Conservation (phyloP, 495 filamentous ascomycete species). For the Aspergillus bridgeri region DNA sequence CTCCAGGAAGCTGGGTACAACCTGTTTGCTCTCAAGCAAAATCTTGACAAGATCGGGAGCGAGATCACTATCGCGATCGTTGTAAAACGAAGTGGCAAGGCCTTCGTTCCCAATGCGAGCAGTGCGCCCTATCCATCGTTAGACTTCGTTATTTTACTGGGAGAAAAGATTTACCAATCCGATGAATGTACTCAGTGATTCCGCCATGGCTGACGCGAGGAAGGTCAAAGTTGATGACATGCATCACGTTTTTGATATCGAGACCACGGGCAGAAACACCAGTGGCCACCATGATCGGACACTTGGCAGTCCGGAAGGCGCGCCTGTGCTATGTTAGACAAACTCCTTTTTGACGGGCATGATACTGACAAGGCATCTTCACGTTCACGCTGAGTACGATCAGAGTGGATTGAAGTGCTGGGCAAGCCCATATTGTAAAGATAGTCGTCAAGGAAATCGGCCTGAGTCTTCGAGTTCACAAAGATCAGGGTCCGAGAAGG, state of each 20-base stretch:
- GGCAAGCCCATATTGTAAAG: constrained; percentile 77
- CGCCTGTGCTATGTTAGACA: constrained; percentile 44
- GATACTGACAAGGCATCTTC: constrained; percentile 79
- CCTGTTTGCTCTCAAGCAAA: constrained; percentile 72
- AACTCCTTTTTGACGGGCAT: too few species aligned
- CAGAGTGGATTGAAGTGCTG: constrained; percentile 78
- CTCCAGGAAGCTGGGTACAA: constrained; percentile 78
- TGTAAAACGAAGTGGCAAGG: constrained; percentile 86
- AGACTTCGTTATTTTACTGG: constrained; percentile 15
- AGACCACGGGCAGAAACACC: constrained; percentile 85
- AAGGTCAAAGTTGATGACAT: constrained; percentile 91
- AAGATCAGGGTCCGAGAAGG: constrained; percentile 88
- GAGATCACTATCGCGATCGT: constrained; percentile 62
- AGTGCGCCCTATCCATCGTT: constrained; percentile 65
- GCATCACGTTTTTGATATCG: constrained; percentile 80
- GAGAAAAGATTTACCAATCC: constrained; percentile 64
- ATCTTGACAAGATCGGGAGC: constrained; percentile 69
- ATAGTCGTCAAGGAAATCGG: constrained; percentile 82
- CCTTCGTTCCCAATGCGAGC: constrained; percentile 89
- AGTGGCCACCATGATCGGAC: constrained; percentile 81
- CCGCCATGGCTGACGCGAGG: constrained; percentile 69
- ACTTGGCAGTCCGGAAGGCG: constrained; percentile 68
- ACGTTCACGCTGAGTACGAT: constrained; percentile 86
- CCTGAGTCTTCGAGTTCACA: constrained; percentile 71
- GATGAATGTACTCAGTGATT: constrained; percentile 90